A percentile compares a stretch with the other conserved stretches of the same genome.
Evolutionary conservation across 169 alveolate genomes (phyloP).

Genomic region (Plasmodium cynomolgi): DNA sequence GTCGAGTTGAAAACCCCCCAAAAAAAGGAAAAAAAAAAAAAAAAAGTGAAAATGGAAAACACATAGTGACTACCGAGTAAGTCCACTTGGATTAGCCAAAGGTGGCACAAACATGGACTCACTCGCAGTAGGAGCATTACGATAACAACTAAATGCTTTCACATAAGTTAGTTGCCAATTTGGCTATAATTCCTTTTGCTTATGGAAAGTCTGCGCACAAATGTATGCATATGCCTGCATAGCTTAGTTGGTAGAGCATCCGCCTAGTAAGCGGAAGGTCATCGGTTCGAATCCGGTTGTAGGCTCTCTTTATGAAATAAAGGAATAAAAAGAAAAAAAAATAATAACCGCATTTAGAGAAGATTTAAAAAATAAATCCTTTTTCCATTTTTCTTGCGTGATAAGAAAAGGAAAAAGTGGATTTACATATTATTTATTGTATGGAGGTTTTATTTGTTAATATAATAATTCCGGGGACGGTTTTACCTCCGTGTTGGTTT

Average conservation of each 20-base stretch:
- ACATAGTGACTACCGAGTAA: neutral
- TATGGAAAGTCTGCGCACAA: neutral
- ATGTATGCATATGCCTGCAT: conserved; percentile 78
- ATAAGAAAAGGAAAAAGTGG: neutral
- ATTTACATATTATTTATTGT: neutral
- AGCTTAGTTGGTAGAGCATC: conserved; percentile 90
- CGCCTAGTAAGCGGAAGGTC: conserved; percentile 91
- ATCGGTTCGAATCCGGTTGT: conserved; percentile 87
- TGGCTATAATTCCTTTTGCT: neutral
- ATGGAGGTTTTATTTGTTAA: neutral
- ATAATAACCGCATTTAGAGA: neutral
- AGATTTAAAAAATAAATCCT: neutral
- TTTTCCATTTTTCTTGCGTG: neutral
- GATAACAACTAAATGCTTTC: neutral
- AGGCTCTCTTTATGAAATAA: conserved; percentile 62
- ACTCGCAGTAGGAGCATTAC: neutral
- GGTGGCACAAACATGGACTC: neutral
- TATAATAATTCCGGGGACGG: neutral
- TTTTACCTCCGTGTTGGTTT: neutral
- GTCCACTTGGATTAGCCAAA: neutral
- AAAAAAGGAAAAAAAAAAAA: neutral
- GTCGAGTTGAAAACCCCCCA: neutral
- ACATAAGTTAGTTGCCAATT: neutral
- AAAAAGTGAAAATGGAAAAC: neutral
- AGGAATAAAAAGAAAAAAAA: neutral